A percentile compares a stretch with the other conserved stretches of the same genome.
These are phyloP conservation scores for Salix caprea DNA, from an alignment of 345 rosid genomes.

Conservation along the genomic window DNA sequence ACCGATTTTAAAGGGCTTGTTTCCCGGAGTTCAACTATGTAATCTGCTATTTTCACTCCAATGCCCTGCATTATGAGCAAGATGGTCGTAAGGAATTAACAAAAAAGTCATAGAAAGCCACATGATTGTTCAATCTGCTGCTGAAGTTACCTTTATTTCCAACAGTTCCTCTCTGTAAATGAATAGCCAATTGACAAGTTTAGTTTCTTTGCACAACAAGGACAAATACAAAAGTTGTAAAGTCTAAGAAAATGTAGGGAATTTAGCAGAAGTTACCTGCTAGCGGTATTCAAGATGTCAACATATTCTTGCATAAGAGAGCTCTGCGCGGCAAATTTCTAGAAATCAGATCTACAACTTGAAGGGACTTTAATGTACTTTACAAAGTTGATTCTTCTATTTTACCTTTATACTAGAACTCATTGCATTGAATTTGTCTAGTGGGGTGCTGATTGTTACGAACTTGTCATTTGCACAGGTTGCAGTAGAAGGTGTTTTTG, in stretches of 20 bases:
- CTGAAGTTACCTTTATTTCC: conserved; percentile 57
- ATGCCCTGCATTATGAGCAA: conserved; percentile 52
- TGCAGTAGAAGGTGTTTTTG: conserved; percentile 33
- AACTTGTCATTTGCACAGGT: conserved; percentile 22
- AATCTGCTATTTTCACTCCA: conserved; percentile 70
- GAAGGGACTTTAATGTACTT: neutral
- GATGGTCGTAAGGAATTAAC: neutral
- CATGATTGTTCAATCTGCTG: neutral
- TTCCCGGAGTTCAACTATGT: conserved; percentile 65
- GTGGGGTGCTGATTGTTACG: conserved; percentile 39
- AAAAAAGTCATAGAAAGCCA: no score
- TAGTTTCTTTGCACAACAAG: conserved; percentile 10
- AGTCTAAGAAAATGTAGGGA: neutral
- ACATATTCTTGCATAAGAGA: conserved; percentile 59
- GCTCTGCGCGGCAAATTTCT: conserved; percentile 38
- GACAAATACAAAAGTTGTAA: neutral
- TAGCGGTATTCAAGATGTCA: conserved; percentile 64
- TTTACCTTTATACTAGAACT: conserved; percentile 61
- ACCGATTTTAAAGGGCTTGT: conserved; percentile 64
- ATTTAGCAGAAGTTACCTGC: conserved; percentile 42
- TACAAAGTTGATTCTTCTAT: neutral
- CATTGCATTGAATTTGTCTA: conserved; percentile 48
- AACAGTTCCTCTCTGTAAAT: conserved; percentile 66
- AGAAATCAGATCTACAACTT: neutral
- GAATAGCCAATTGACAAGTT: conserved; percentile 4